phyloP scores from a whole-genome alignment of 371 early-diverging fungal genomes.

The Parasitella parasitica region DNA sequence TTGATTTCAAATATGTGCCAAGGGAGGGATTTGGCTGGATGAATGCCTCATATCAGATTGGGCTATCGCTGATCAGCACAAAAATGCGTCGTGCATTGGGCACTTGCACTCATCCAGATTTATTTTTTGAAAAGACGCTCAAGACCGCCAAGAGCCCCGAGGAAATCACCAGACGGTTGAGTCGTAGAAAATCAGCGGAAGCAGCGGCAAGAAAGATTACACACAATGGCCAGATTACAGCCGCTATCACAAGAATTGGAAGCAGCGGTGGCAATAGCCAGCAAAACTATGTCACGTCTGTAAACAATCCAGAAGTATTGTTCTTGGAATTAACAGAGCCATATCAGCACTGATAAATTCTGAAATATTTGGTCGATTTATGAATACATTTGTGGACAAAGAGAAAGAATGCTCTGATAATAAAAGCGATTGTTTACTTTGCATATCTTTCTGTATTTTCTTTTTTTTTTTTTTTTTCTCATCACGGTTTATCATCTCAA shows the following conservation, averaged over 20 bases:
- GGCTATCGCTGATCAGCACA: constrained; percentile 67
- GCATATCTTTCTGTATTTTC: neutral
- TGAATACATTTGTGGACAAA: neutral
- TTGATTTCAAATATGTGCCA: constrained; percentile 88
- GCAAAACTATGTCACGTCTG: neutral
- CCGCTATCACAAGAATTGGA: constrained; percentile 23
- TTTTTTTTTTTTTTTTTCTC: neutral
- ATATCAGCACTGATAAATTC: neutral
- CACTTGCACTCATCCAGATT: constrained; percentile 73
- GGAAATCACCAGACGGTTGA: constrained; percentile 3
- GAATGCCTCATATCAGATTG: constrained; percentile 89
- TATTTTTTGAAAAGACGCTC: constrained; percentile 45
- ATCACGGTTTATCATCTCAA: no score
- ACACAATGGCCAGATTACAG: constrained; percentile 19
- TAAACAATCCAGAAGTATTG: neutral
- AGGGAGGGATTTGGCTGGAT: constrained; percentile 98
- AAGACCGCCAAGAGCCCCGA: constrained; percentile 12
- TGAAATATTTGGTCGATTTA: neutral
- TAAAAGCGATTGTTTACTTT: neutral
- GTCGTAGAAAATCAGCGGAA: constrained; percentile 24
- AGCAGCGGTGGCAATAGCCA: neutral
- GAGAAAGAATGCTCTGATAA: neutral
- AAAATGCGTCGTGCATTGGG: constrained; percentile 78
- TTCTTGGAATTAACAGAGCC: constrained; percentile 9
- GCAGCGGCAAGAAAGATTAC: constrained; percentile 20